These are phyloP conservation scores for Canna indica DNA, from an alignment of 176 grass and related monocot genomes.

Conservation along the genomic window DNA sequence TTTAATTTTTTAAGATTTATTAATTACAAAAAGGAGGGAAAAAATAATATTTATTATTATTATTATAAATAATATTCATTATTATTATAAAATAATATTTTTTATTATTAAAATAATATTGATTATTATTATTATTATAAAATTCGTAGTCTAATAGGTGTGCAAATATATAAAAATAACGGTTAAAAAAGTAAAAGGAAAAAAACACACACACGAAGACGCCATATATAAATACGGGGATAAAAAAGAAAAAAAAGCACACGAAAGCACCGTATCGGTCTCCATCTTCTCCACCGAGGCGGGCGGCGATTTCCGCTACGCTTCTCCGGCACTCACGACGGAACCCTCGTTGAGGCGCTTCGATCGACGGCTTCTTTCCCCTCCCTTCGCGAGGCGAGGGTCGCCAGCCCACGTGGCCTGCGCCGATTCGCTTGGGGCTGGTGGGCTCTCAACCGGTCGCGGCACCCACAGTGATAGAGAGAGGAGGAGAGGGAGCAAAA, in stretches of 20 bases:
- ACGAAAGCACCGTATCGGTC: background rate
- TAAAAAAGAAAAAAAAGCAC: background rate
- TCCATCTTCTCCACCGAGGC: background rate
- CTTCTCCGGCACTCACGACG: background rate
- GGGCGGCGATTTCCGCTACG: slow-evolving; percentile 5
- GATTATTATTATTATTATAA: too few species aligned
- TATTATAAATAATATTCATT: too few species aligned
- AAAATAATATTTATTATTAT: too few species aligned
- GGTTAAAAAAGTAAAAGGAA: background rate
- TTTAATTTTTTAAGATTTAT: too few species aligned
- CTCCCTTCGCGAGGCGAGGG: background rate
- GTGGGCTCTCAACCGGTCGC: background rate
- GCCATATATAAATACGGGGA: background rate
- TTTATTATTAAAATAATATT: too few species aligned
- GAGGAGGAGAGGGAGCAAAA: background rate
- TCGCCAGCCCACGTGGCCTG: background rate
- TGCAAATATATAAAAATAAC: background rate
- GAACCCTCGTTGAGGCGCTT: background rate
- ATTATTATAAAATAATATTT: too few species aligned
- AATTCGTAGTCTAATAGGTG: too few species aligned
- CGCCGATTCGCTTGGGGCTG: background rate
- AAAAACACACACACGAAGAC: background rate
- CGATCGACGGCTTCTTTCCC: background rate
- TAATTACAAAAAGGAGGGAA: too few species aligned
- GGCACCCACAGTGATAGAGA: background rate